Base-by-base conservation (phyloP, 2,329 filamentous ascomycete genomes). In the Aspergillus carbonarius region DNA sequence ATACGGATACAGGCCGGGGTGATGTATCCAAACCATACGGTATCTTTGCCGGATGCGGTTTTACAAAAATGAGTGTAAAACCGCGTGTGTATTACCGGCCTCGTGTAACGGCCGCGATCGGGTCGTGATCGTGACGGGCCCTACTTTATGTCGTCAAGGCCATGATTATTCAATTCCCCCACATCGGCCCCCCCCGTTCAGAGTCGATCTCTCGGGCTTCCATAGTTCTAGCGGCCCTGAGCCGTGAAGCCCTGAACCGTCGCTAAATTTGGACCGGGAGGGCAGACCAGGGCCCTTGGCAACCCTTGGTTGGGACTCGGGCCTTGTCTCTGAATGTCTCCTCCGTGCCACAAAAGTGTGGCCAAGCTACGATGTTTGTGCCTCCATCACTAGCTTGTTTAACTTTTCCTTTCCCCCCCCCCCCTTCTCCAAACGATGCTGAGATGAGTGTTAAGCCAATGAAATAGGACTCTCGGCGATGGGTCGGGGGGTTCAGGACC, bases 161-260 rank as follows among this genome's bases (percentile, higher is more conserved):
- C 25, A 49, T 42, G 49, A 55, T 58, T 56, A 47, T 53, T n/a
- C n/a, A n/a, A n/a, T n/a, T 44, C 47, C 44, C 44, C 44, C 44
- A 48, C 44, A 30, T 12, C 44, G 44, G 44, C 27, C 5, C 44
- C 27, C 5, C 44, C 18, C 17, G n/a, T 40, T 40, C 18, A 18
- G 12, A 42, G 39, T 42, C 39, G 39, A 42, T 42, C 39, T 13
- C n/a, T 47, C 23, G 15, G 40, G 23, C 42, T 47, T 25, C 23
- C 4, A 27, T 17, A 2, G 10, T 30, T n/a, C 25, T 23, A 23
- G 20, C 13, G 25, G 25, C 23, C 23, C 44, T 47, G 23, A 30
- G 23, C 10, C 15, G 23, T 17, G 25, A 48, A 32, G 27, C 39
- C 18, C 39, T 23, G 39, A 42, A n/a, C 27, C n/a, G 42, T 25